Evolutionary conservation across 257 asterid genomes (phyloP).

Genomic region (Jacaranda copaia): DNA sequence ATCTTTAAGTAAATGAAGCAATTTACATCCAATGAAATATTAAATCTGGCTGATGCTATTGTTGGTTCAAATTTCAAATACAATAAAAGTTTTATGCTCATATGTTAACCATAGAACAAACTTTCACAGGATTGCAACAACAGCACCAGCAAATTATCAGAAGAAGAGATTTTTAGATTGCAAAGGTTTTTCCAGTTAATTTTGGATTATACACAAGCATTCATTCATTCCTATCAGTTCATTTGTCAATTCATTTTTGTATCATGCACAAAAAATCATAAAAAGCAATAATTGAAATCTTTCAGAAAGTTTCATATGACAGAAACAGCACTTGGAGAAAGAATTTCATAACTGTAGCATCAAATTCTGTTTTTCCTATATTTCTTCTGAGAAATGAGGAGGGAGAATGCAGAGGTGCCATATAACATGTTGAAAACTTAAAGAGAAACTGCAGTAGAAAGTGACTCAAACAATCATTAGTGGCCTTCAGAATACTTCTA

Average conservation of each 20-base stretch:
- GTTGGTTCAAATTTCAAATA: not conserved
- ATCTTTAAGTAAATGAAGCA: not conserved
- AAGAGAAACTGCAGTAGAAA: too few relatives aligned
- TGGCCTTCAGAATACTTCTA: too few relatives aligned
- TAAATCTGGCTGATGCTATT: not conserved
- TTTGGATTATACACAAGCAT: not conserved
- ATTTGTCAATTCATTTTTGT: not conserved
- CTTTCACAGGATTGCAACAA: constrained; percentile 14
- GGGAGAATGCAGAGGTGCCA: too few relatives aligned
- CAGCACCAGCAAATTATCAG: not conserved
- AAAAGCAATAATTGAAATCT: too few relatives aligned
- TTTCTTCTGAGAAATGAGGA: not conserved
- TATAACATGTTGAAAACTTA: not conserved
- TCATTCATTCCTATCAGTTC: not conserved
- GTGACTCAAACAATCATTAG: too few relatives aligned
- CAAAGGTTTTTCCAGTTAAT: not conserved
- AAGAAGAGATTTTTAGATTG: not conserved
- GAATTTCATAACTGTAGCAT: not conserved
- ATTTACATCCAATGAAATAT: constrained; percentile 10
- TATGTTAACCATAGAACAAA: not conserved
- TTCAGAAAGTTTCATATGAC: not conserved
- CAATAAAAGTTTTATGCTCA: not conserved
- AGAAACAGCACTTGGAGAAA: not conserved
- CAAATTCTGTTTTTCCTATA: not conserved
- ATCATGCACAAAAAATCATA: not conserved